Evolutionary conservation across 208 protist species (phyloP), one percentile per base, ranked within the genome.

Genomic region (Angomonas deanei): DNA sequence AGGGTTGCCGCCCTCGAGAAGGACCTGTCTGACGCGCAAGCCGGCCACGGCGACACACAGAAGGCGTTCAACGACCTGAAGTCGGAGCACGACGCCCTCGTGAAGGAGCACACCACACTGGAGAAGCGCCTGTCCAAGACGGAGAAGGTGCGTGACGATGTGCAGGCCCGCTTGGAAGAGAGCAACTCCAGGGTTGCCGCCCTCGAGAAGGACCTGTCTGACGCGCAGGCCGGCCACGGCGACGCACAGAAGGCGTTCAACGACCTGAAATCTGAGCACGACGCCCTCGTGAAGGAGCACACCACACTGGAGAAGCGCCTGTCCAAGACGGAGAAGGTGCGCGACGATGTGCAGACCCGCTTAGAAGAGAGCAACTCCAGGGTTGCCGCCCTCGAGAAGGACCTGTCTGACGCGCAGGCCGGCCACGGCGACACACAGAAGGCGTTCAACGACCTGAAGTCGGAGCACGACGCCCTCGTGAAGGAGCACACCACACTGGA

Each of bases 51-150:
- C 47, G 36, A 42, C 36, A 42, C 36, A 8, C 11, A 42, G 36
- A 8, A 42, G 36, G 36, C 36, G 15, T 42, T 42, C 11, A 24
- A 26, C 47, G 47, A 53, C n/a, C 47, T 53, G 5, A 6, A 6
- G 23, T 13, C 5, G 47, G n/a, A 26, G 47, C 47, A 28, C n/a
- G 47, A 53, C n/a, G 47, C 13, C 8, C n/a, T 53, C n/a, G n/a
- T 28, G 47, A 53, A 53, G 47, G n/a, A 53, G 36, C 64, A 24
- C 26, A 64, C 23, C 61, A 33, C 15, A 21, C 52, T 19, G 68
- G 68, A 39, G 70, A 71, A 36, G 64, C 64, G 3, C 57, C 26
- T 17, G 58, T 28, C 47, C n/a, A 53, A 53, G 47, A 6, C 19
- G 47, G 47, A 53, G 47, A 26, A 17, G n/a, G 23, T 11, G n/a